Evolutionary conservation across 176 grass and related monocot genomes (phyloP).

Genomic region (Stipa capillata): DNA sequence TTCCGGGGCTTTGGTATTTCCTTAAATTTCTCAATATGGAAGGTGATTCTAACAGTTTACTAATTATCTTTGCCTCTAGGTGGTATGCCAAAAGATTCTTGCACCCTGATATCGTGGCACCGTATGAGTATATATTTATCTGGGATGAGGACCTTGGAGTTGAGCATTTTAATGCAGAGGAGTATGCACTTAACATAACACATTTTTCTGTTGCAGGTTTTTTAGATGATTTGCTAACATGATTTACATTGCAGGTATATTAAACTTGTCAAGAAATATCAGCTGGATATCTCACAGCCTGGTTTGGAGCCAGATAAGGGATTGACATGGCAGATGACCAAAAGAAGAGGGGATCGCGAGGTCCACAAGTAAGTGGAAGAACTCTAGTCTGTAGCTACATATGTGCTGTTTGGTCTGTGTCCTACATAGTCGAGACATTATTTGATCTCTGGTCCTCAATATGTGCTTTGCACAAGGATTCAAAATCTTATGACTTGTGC

Average conservation of each 20-base stretch:
- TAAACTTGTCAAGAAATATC: slow-evolving; percentile 86
- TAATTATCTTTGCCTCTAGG: slow-evolving; percentile 27
- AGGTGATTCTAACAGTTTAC: not conserved
- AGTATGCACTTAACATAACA: slow-evolving; percentile 29
- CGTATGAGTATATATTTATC: slow-evolving; percentile 85
- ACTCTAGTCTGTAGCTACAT: slow-evolving; percentile 13
- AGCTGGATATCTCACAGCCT: slow-evolving; percentile 86
- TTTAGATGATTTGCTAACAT: not conserved
- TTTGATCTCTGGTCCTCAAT: not conserved
- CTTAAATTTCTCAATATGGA: not conserved
- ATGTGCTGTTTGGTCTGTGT: not conserved
- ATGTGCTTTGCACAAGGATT: not conserved
- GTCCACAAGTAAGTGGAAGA: slow-evolving; percentile 71
- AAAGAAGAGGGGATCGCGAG: slow-evolving; percentile 77
- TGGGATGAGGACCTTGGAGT: slow-evolving; percentile 94
- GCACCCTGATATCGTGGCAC: slow-evolving; percentile 78
- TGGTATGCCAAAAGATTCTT: slow-evolving; percentile 90
- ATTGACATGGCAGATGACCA: slow-evolving; percentile 94
- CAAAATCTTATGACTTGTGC: not conserved
- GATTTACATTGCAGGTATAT: slow-evolving; percentile 9
- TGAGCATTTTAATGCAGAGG: slow-evolving; percentile 77
- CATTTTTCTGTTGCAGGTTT: not conserved
- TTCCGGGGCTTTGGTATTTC: not conserved
- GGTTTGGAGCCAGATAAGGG: slow-evolving; percentile 73
- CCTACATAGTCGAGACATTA: not conserved